phyloP scores from a whole-genome alignment of 257 asterid species.

The Handroanthus guayacan region DNA sequence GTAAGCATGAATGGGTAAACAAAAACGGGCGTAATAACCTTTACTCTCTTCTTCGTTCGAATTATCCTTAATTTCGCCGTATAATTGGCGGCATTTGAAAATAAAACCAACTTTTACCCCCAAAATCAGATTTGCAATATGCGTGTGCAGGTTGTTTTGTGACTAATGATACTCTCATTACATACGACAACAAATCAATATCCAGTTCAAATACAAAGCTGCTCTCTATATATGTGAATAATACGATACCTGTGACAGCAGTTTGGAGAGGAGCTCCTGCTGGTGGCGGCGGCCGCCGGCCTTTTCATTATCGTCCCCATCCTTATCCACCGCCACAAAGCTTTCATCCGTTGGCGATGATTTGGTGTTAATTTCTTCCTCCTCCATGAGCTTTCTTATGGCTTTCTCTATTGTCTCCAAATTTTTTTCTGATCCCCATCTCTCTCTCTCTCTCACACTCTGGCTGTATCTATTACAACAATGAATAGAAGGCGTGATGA shows the following conservation, averaged over 20 bases:
- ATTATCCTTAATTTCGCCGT: not conserved
- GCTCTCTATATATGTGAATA: not conserved
- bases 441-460: conserved; percentile 19
- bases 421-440: conserved; percentile 34
- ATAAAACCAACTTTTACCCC: not conserved
- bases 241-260: conserved; percentile 50
- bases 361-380: conserved; percentile 31
- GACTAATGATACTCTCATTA: no score
- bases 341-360: conserved; percentile 32
- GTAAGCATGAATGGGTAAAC: not conserved
- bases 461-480: not conserved
- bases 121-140: not conserved
- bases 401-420: conserved; percentile 47
- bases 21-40: not conserved
- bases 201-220: not conserved
- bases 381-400: conserved; percentile 42
- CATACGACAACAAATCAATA: no score
- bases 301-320: conserved; percentile 1
- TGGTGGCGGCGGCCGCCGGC: conserved; percentile 32
- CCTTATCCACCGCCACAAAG: conserved; percentile 20
- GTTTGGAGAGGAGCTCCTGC: conserved; percentile 41
- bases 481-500: not conserved
- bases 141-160: not conserved
- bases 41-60: not conserved
- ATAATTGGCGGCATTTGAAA: not conserved